These are phyloP conservation scores for Yamadazyma diddensiae DNA, from an alignment of 1,139 yeast genomes.

Conservation along the genomic window DNA sequence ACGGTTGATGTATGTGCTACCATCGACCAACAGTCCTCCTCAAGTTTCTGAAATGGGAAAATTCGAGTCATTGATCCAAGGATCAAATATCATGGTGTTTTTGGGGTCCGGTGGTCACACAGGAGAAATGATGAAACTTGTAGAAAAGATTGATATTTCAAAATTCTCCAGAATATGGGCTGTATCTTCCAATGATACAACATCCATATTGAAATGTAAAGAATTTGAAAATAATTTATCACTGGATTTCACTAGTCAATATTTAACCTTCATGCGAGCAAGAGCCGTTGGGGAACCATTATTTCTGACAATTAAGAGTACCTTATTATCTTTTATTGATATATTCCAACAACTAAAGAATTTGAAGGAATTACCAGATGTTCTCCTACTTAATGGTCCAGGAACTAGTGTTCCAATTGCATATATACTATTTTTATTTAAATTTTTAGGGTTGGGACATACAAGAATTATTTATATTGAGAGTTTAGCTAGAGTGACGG, in stretches of 20 bases:
- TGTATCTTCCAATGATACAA: slow-evolving; percentile 53
- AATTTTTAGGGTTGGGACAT: slow-evolving; percentile 47
- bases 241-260: slow-evolving; percentile 20
- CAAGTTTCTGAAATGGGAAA: background rate
- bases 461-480: slow-evolving; percentile 78
- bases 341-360: slow-evolving; percentile 21
- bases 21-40: slow-evolving; percentile 18
- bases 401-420: slow-evolving; percentile 86
- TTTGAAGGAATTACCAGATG: slow-evolving; percentile 37
- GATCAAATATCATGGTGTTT: slow-evolving; percentile 47
- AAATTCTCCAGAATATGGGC: slow-evolving; percentile 42
- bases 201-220: slow-evolving; percentile 53
- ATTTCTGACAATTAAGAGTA: slow-evolving; percentile 50
- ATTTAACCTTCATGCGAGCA: slow-evolving; percentile 61
- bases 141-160: slow-evolving; percentile 33
- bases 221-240: slow-evolving; percentile 32
- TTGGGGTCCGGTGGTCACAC: slow-evolving; percentile 93
- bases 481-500: slow-evolving; percentile 79
- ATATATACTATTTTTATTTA: slow-evolving; percentile 53
- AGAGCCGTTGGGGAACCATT: slow-evolving; percentile 70
- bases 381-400: slow-evolving; percentile 84
- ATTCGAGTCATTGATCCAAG: slow-evolving; percentile 10
- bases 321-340: slow-evolving; percentile 38
- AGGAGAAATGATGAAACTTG: slow-evolving; percentile 83
- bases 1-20: slow-evolving; percentile 29